These are phyloP conservation scores for Rhododendron ferrugineum DNA, from an alignment of 148 eudicot species.

Conservation along the genomic window DNA sequence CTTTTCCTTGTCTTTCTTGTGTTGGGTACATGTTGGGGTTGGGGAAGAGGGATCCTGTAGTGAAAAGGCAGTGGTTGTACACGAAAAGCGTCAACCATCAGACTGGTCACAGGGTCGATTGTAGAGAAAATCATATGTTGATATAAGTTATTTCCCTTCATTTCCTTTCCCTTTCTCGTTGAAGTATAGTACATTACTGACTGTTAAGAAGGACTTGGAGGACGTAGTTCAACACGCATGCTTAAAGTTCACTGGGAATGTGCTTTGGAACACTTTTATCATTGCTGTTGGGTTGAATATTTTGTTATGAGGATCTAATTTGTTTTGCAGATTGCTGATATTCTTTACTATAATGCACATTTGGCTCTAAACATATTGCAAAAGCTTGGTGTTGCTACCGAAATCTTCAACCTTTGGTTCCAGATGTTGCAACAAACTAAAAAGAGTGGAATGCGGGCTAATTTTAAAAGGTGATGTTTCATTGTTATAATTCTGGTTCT, in stretches of 20 bases:
- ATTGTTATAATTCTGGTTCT: neutral
- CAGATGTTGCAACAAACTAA: slow-evolving; percentile 94
- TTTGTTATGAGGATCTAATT: neutral
- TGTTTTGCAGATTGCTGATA: slow-evolving; percentile 72
- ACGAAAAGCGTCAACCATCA: neutral
- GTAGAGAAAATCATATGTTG: neutral
- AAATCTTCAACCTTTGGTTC: slow-evolving; percentile 87
- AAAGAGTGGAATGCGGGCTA: slow-evolving; percentile 62
- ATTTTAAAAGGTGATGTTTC: slow-evolving; percentile 65
- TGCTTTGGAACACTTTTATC: neutral
- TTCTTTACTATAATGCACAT: slow-evolving; percentile 86
- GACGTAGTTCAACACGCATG: neutral
- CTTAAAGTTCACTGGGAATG: neutral
- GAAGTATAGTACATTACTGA: neutral
- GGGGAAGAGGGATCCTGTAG: neutral
- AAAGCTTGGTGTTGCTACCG: slow-evolving; percentile 79
- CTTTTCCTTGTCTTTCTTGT: neutral
- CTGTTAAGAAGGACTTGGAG: neutral
- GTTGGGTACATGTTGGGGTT: neutral
- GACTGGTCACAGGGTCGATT: neutral
- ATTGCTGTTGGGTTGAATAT: neutral
- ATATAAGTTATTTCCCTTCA: neutral
- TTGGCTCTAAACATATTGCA: slow-evolving; percentile 72
- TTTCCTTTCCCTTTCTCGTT: neutral
- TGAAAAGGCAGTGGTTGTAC: neutral